phyloP scores from a whole-genome alignment of 1,284 basidiomycete genomes.

The Ustilago loliicola region DNA sequence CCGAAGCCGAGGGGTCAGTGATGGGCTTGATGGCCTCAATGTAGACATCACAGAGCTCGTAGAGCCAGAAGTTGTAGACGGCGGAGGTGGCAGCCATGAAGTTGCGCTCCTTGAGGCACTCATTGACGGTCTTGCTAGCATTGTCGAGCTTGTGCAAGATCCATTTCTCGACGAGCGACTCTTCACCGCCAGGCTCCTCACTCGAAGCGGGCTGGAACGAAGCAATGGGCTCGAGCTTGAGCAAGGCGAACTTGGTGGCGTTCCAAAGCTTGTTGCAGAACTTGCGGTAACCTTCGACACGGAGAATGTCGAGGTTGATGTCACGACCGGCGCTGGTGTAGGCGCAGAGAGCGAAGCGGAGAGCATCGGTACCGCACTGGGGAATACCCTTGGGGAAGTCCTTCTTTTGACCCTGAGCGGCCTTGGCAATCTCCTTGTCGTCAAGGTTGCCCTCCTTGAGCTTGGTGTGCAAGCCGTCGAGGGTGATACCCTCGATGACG shows the following conservation, averaged over 20 bases:
- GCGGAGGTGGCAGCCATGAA: conserved; percentile 91
- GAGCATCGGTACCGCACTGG: conserved; percentile 96
- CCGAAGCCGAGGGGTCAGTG: conserved; percentile 74
- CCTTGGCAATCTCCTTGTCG: conserved; percentile 91
- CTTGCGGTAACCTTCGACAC: conserved; percentile 99
- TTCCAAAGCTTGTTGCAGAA: conserved; percentile 99
- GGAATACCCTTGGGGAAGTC: conserved; percentile 99
- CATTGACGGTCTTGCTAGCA: conserved; percentile 83
- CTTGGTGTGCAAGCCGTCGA: conserved; percentile 89
- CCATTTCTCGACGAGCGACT: conserved; percentile 94
- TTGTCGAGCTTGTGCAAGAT: conserved; percentile 93
- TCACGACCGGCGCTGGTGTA: conserved; percentile 80
- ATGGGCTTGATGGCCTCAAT: conserved; percentile 96
- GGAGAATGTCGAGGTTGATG: conserved; percentile 82
- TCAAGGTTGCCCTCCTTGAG: conserved; percentile 92
- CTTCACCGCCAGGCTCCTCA: conserved; percentile 83
- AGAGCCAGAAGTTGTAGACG: conserved; percentile 96
- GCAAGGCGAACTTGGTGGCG: conserved; percentile 90
- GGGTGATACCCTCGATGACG: conserved; percentile 87
- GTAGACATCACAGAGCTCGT: conserved; percentile 98
- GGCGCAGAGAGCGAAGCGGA: conserved; percentile 94
- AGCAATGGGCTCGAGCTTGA: conserved; percentile 66
- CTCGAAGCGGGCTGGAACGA: conserved; percentile 60
- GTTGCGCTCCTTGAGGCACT: conserved; percentile 82
- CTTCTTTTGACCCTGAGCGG: conserved; percentile 96